A percentile compares a stretch with the other conserved stretches of the same genome.
Evolutionary conservation across 2,329 filamentous ascomycete genomes (phyloP).

Genomic region (Orbilia oligospora): DNA sequence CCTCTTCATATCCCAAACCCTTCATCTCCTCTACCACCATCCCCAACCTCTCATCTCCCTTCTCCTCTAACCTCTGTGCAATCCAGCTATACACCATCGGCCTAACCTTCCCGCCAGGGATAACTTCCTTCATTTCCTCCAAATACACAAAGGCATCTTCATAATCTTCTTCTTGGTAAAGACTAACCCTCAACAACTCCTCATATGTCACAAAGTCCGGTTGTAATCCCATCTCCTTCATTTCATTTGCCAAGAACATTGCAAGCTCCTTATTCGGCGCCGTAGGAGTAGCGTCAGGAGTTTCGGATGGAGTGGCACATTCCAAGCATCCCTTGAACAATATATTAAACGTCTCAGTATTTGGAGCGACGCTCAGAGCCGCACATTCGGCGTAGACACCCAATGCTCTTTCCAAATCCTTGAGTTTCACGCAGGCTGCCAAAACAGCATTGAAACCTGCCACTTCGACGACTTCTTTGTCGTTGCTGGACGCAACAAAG

Average conservation of each 20-base stretch:
- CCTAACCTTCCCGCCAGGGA: slow-evolving; percentile 60
- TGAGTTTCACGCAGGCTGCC: slow-evolving; percentile 70
- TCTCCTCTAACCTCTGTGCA: slow-evolving; percentile 63
- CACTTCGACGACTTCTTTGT: slow-evolving; percentile 64
- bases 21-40: slow-evolving; percentile 65
- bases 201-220: slow-evolving; percentile 76
- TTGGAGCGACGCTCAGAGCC: slow-evolving; percentile 68
- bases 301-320: slow-evolving; percentile 3
- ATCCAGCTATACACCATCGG: slow-evolving; percentile 66
- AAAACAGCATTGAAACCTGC: slow-evolving; percentile 70
- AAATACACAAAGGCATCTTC: slow-evolving; percentile 71
- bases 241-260: slow-evolving; percentile 76
- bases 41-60: slow-evolving; percentile 65
- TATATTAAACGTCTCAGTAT: slow-evolving; percentile 74
- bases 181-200: slow-evolving; percentile 73
- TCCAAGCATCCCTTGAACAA: slow-evolving; percentile 71
- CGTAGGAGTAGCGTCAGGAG: slow-evolving; percentile 10
- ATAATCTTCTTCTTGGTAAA: slow-evolving; percentile 67
- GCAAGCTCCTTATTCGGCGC: slow-evolving; percentile 71
- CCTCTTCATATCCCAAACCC: slow-evolving; percentile 59
- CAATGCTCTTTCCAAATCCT: slow-evolving; percentile 71
- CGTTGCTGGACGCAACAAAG: slow-evolving; percentile 26
- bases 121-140: slow-evolving; percentile 69
- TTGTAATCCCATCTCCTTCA: slow-evolving; percentile 72
- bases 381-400: slow-evolving; percentile 74